Base-by-base conservation (phyloP, 495 filamentous ascomycete species). In the Apodospora peruviana region DNA sequence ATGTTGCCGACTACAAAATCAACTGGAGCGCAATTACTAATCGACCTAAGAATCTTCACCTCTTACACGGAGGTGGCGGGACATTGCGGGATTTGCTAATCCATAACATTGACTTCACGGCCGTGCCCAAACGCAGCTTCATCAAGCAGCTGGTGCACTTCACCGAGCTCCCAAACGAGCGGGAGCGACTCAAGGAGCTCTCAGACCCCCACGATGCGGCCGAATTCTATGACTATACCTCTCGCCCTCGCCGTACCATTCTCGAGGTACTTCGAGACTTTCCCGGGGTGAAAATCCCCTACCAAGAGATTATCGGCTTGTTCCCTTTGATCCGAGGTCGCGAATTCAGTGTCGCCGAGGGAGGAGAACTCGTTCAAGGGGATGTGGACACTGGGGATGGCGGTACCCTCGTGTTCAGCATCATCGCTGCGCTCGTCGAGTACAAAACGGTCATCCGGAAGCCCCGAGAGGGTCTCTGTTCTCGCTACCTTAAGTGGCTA, bases 191-290 rank as follows among this genome's bases (percentile, higher is more conserved):
- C 0, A 56, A 78, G 2, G 91, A 97, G 53, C 94, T 99, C 52
- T 82, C 82, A 0, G 76, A 84, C 45, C 80, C 86, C 0, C 75
- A 84, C 16, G 86, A 84, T 60, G 76, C 88, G 9, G 90, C 97
- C 56, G 94, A 99, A 51, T 80, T 94, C 16, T 96, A 86, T 70
- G 94, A 99, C 62, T 99, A 97, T 63, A 91, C 91, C 1, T 89
- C 90, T 4, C 85, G 94, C 5, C 91, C 93, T 5, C 83, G 93
- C 40, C 83, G 93, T 36, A 91, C 84, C 52, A 94, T 96, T 54
- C 65, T 99, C 7, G 93, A 99, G 62, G 83, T 95, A 1, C 73
- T 99, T 20, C 80, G 90, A 38, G 93, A 99, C 51, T 97, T 99
- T 60, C 76, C 86, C 41, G 81, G 78, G 5, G 87, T 97, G 39